Conservation (phyloP, 176 grass and related monocot species). For the Eragrostis nindensis region DNA sequence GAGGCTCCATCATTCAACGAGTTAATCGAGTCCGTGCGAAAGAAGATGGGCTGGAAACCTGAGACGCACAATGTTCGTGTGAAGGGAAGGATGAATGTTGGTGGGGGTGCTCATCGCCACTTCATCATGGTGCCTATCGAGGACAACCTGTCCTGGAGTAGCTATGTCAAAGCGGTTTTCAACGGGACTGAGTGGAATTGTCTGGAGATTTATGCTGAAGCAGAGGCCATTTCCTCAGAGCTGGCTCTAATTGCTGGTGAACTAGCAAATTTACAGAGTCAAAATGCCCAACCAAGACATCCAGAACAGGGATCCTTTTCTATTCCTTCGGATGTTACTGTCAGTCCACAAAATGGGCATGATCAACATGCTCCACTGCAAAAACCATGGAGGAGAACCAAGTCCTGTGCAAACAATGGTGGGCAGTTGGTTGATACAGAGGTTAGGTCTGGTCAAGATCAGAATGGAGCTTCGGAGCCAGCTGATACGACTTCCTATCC, state of each 20-base stretch:
- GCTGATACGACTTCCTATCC: constrained; percentile 9
- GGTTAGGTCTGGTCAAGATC: constrained; percentile 29
- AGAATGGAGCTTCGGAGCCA: constrained; percentile 12
- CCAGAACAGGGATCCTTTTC: constrained; percentile 3
- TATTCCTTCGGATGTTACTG: neutral
- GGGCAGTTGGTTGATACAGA: neutral
- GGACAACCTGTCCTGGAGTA: constrained; percentile 36
- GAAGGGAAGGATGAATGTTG: constrained; percentile 38
- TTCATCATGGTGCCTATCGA: constrained; percentile 41
- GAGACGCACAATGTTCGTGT: neutral
- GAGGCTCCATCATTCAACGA: constrained; percentile 32
- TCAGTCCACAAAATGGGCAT: neutral
- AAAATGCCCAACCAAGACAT: constrained; percentile 4
- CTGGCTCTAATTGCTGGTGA: neutral
- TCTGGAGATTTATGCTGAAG: constrained; percentile 49
- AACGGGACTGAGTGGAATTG: constrained; percentile 49
- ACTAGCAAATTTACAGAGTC: neutral
- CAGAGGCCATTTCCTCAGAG: constrained; percentile 22
- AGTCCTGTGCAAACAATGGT: neutral
- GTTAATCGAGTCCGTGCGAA: constrained; percentile 25
- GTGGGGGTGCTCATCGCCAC: constrained; percentile 44
- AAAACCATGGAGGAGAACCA: constrained; percentile 26
- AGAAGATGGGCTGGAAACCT: constrained; percentile 32
- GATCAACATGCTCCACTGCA: neutral
- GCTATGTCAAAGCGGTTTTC: constrained; percentile 57